Evolutionary conservation across 306 rosid genomes (phyloP), one percentile per base, ranked within the genome.

Genomic region (Cajanus cajan): DNA sequence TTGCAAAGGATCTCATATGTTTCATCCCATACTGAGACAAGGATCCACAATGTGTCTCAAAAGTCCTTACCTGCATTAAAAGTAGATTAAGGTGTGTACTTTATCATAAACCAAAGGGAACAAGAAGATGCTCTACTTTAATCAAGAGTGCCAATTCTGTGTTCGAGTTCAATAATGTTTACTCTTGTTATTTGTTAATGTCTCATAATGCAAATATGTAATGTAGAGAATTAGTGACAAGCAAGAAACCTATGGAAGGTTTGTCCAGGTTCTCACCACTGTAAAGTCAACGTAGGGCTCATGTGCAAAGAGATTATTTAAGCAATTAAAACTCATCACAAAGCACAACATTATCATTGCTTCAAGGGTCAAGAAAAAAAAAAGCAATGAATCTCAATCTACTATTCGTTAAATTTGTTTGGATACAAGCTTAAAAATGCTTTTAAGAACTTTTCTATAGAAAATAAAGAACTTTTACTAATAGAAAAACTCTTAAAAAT

Each of bases 21-120:
- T 96, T 96, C 98, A 96, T 93, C 55, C 99, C 99, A 52, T 96
- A 96, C 48, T 96, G 97, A 54, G 99, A 96, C 34, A 96, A 80
- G 13, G 97, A 88, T 86, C 98, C 99, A 25, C 99, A 96, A 21
- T 85, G 82, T 37, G 94, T 88, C 97, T 96, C 99, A 74, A 87
- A 96, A 84, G 86, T 88, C 80, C 96, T 85, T 68, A 96, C 99
- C 99, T 96, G 84, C 75, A 79, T 72, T 44, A 1, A 61, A 8
- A 59, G 50, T 4, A 16, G 43, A 52, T 63, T n/a, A 74, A 22
- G 45, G 10, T 16, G 18, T 39, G 37, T 1, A 4, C 44, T 61
- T 22, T 70, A 31, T 64, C 62, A 21, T 62, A 24, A 24, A 74
- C 63, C 78, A 69, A 77, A 13, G 52, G 64, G 39, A 78, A 28